Conservation (phyloP, 2,329 filamentous ascomycete genomes). For the Diaporthe ilicicola region DNA sequence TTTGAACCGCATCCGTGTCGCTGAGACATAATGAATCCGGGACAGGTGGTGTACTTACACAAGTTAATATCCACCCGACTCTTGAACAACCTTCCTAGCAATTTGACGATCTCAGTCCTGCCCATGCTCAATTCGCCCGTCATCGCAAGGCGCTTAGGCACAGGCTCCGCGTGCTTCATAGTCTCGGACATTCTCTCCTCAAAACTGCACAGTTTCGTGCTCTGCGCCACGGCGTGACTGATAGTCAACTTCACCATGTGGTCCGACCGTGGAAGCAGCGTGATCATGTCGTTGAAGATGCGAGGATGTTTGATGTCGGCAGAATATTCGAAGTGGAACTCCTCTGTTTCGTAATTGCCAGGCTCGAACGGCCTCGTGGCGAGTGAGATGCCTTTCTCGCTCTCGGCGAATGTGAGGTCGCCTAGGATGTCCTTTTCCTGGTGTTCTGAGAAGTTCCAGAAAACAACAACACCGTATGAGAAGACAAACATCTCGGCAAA, state of each 20-base stretch:
- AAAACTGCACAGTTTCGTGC: constrained; percentile 94
- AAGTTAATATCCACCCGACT: constrained; percentile 96
- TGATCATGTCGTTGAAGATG: constrained; percentile 99
- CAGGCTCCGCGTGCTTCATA: constrained; percentile 91
- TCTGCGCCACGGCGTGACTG: constrained; percentile 96
- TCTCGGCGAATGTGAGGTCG: constrained; percentile 88
- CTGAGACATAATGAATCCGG: not conserved
- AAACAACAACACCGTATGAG: constrained; percentile 95
- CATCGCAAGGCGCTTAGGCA: constrained; percentile 87
- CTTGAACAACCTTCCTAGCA: constrained; percentile 90
- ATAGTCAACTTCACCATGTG: constrained; percentile 99
- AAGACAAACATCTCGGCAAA: constrained; percentile 98
- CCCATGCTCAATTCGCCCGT: constrained; percentile 93
- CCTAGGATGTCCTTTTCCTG: constrained; percentile 97
- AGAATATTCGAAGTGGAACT: constrained; percentile 98
- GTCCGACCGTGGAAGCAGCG: constrained; percentile 84
- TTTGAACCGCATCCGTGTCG: not conserved
- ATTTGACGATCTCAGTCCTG: constrained; percentile 88
- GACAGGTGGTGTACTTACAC: constrained; percentile 66
- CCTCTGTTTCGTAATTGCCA: constrained; percentile 94
- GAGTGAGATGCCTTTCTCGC: constrained; percentile 70
- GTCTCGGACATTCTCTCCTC: constrained; percentile 96
- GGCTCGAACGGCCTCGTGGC: constrained; percentile 83
- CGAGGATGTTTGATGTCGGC: constrained; percentile 84
- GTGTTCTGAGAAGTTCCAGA: constrained; percentile 97